Conservation (phyloP, 2,329 filamentous ascomycete species). For the Talaromyces sp. region DNA sequence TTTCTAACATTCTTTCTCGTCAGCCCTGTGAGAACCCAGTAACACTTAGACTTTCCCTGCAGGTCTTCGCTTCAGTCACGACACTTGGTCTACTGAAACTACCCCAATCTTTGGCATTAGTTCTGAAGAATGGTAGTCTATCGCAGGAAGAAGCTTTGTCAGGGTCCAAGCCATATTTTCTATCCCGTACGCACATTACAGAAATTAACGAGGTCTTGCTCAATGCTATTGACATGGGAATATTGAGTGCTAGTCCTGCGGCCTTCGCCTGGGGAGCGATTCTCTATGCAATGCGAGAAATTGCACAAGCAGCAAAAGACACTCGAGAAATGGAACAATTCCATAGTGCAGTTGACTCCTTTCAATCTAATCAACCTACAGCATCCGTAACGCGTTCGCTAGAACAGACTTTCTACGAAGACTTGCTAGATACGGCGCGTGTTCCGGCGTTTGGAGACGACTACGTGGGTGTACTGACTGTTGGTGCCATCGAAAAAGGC, state of each 20-base stretch:
- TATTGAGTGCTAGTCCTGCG: slow-evolving; percentile 65
- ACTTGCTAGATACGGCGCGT: slow-evolving; percentile 45
- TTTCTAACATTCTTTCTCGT: slow-evolving; percentile 22
- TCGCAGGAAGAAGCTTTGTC: slow-evolving; percentile 26
- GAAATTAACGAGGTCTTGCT: slow-evolving; percentile 70
- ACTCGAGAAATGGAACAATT: slow-evolving; percentile 43
- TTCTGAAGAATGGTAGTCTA: slow-evolving; percentile 33
- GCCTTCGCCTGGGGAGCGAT: slow-evolving; percentile 80
- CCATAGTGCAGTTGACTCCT: slow-evolving; percentile 40
- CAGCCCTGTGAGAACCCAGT: slow-evolving; percentile 41
- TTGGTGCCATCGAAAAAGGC: slow-evolving; percentile 45
- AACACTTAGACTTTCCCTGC: slow-evolving; percentile 53
- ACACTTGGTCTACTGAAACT: slow-evolving; percentile 71
- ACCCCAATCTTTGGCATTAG: slow-evolving; percentile 55
- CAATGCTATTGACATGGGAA: slow-evolving; percentile 53
- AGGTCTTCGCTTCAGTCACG: slow-evolving; percentile 65
- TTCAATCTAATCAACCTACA: slow-evolving; percentile 36
- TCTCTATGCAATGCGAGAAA: slow-evolving; percentile 63
- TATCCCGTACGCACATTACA: slow-evolving; percentile 65
- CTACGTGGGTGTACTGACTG: slow-evolving; percentile 46
- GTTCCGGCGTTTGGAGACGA: slow-evolving; percentile 43
- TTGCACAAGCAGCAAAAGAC: slow-evolving; percentile 60
- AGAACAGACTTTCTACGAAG: slow-evolving; percentile 46
- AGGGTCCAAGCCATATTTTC: slow-evolving; percentile 59
- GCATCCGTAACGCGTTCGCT: slow-evolving; percentile 28